These are phyloP conservation scores for Ambrosiella xylebori DNA, from an alignment of 2,329 filamentous ascomycete species.

Conservation along the genomic window DNA sequence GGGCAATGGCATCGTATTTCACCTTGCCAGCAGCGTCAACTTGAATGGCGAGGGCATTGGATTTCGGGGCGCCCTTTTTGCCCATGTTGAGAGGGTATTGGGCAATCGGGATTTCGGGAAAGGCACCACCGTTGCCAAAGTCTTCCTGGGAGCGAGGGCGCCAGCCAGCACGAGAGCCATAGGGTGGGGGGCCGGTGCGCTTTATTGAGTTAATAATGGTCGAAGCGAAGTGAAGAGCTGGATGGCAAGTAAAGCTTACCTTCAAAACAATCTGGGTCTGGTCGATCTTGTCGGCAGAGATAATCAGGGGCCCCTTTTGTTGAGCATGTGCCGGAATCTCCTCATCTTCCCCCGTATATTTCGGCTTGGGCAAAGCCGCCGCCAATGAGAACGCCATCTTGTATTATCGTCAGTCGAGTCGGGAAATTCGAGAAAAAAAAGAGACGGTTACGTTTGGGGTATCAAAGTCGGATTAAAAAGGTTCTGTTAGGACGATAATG, in stretches of 20 bases:
- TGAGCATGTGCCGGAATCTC: conserved; percentile 54
- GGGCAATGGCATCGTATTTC: conserved; percentile 89
- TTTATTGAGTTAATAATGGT: conserved; percentile 19
- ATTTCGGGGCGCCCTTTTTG: conserved; percentile 52
- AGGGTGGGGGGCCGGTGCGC: conserved; percentile 70
- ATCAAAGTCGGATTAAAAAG: no score
- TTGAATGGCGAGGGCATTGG: conserved; percentile 81
- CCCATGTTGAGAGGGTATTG: conserved; percentile 97
- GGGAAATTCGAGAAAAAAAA: background rate
- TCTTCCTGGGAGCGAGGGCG: conserved; percentile 76
- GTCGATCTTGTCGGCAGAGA: conserved; percentile 64
- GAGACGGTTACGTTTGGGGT: background rate
- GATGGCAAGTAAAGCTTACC: conserved; percentile 21
- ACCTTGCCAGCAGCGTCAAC: conserved; percentile 85
- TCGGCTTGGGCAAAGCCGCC: conserved; percentile 70
- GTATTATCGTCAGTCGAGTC: background rate
- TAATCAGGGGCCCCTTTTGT: conserved; percentile 64
- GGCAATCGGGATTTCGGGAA: conserved; percentile 81
- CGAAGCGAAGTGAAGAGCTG: background rate
- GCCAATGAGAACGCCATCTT: conserved; percentile 54
- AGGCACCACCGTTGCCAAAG: conserved; percentile 90
- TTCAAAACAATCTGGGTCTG: conserved; percentile 72
- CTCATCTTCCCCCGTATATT: conserved; percentile 80
- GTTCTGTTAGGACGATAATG: no score
- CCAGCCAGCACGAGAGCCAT: conserved; percentile 79